Base-by-base conservation (phyloP, 2,329 filamentous ascomycete genomes). In the Dothiorella sarmentorum region DNA sequence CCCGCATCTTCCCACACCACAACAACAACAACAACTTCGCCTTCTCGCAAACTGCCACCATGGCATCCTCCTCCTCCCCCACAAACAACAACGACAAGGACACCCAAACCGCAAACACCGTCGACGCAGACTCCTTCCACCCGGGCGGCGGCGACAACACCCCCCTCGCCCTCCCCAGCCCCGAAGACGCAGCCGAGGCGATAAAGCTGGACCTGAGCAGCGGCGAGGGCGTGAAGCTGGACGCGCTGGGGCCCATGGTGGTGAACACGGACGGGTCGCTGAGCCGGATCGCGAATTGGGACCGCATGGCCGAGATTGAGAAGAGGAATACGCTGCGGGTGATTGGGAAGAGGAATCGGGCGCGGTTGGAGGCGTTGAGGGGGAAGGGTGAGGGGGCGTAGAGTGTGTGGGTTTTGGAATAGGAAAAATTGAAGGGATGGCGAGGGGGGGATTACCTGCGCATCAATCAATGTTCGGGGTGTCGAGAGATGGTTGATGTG, bases 261-360 rank as follows among this genome's bases (percentile, higher is more conserved):
- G 85, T 91, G 57, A 88, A 90, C 70, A 76, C 78, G 61, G 86
- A 92, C 71, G 89, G 89, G 18, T 85, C 85, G 7, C 71, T 91
- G 64, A 85, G 85, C 59, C 81, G 88, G 31, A 88, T 92, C 65
- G 74, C 80, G 33, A 91, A 92, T 71, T 92, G 88, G 88, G 78
- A 75, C 7, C 76, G 85, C 63, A 90, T 91, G 88, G 81, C 82
- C 2, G 83, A 84, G 24, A 78, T 84, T 6, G 88, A 91, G 77
- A 80, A 78, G 69, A 73, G 82, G 68, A 88, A 85, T 66, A 89
- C 88, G 35, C 63, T 91, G 68, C 78, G 85, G 44, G 74, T 90
- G 47, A 68, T 92, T 64, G 83, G 84, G 9, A 87, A 83, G 78
- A 77, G 89, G 68, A 91, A 92, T 68, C 79, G 86, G 75, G 64